A percentile compares a stretch with the other conserved stretches of the same genome.
phyloP scores from a whole-genome alignment of 306 rosid species.

The Sophora flavescens region DNA sequence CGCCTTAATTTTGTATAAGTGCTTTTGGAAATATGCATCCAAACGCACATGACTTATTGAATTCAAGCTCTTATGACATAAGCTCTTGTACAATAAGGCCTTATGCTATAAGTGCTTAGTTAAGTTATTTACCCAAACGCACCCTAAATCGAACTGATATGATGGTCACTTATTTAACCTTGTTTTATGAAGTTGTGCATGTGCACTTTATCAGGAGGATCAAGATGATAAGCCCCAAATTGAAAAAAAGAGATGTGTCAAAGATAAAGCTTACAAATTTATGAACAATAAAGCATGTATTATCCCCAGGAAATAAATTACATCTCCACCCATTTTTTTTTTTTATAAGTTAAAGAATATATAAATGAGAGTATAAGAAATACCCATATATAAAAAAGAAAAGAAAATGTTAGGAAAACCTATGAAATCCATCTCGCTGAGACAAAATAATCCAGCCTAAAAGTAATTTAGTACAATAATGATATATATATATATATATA shows the following conservation, averaged over 20 bases:
- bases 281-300: conserved; percentile 14
- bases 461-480: not conserved
- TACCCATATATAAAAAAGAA: no score
- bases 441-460: not conserved
- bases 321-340: not conserved
- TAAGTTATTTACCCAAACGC: no score
- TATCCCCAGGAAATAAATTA: not conserved
- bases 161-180: not conserved
- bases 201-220: not conserved
- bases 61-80: no score
- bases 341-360: not conserved
- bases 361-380: no score
- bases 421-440: not conserved
- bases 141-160: conserved; percentile 5
- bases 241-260: conserved; percentile 13
- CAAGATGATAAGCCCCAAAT: conserved; percentile 6
- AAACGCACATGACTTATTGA: no score
- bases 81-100: no score
- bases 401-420: no score
- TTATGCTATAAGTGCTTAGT: no score
- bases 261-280: conserved; percentile 19
- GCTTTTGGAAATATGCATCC: no score
- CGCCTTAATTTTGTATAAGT: no score
- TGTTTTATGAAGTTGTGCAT: not conserved
- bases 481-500: no score